Conservation (phyloP, 2,329 filamentous ascomycete genomes). For the Aspergillus sp. region DNA sequence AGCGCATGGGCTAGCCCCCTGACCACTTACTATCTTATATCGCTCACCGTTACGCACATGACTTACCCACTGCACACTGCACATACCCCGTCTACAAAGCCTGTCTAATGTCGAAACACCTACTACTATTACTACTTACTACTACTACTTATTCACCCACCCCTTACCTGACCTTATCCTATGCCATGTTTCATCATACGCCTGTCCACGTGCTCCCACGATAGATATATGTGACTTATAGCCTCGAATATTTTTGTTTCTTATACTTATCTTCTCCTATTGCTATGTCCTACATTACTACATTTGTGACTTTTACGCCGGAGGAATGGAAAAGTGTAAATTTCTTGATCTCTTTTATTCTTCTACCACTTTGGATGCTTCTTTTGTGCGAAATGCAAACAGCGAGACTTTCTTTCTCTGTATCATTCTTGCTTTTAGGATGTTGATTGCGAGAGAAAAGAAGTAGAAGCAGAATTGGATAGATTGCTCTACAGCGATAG, state of each 20-base stretch:
- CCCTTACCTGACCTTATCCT: slow-evolving; percentile 15
- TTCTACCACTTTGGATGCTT: slow-evolving; percentile 24
- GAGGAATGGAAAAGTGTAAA: slow-evolving; percentile 25
- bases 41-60: slow-evolving; percentile 11
- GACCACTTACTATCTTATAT: neutral
- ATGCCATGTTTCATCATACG: slow-evolving; percentile 19
- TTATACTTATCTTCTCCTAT: slow-evolving; percentile 14
- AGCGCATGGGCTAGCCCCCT: neutral
- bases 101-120: slow-evolving; percentile 27
- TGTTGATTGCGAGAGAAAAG: neutral
- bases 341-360: neutral
- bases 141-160: neutral
- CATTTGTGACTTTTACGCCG: slow-evolving; percentile 13
- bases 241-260: slow-evolving; percentile 23
- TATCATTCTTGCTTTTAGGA: neutral
- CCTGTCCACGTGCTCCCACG: slow-evolving; percentile 24
- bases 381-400: slow-evolving; percentile 4
- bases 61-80: slow-evolving; percentile 14
- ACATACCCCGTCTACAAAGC: slow-evolving; percentile 17
- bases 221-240: slow-evolving; percentile 34
- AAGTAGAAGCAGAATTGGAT: neutral
- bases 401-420: neutral
- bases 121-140: slow-evolving; percentile 10
- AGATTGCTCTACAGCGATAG: neutral
- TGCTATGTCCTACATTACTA: slow-evolving; percentile 20